phyloP scores from a whole-genome alignment of 768 basidiomycete species.

The Lentinula guzmanii region DNA sequence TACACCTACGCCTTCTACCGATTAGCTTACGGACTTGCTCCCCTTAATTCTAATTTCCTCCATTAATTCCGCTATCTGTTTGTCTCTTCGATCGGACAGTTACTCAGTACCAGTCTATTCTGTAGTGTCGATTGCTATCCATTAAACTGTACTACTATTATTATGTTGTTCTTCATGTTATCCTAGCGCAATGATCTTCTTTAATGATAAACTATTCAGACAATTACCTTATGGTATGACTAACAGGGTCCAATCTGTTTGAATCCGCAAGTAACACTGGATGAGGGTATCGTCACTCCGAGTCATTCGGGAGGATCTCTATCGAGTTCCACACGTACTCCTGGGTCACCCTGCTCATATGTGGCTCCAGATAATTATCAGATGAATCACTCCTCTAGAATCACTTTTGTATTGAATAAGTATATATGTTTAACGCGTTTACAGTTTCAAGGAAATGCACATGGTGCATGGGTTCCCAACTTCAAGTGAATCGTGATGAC shows the following conservation, averaged over 20 bases:
- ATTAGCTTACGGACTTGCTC: constrained; percentile 4
- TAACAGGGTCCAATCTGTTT: too few relatives aligned
- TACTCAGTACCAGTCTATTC: neutral
- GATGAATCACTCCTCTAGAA: neutral
- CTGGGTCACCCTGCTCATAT: neutral
- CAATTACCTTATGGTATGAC: too few relatives aligned
- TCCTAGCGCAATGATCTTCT: neutral
- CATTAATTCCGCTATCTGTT: neutral
- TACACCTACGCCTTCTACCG: neutral
- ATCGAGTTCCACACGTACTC: neutral
- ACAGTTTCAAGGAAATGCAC: neutral
- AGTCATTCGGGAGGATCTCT: neutral
- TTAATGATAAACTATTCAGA: neutral
- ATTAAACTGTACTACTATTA: neutral
- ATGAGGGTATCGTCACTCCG: neutral
- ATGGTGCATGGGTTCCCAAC: neutral
- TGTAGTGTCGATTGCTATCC: neutral
- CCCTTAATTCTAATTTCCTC: neutral
- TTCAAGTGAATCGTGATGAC: neutral
- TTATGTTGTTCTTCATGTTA: neutral
- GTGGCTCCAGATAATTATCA: neutral
- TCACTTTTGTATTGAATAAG: too few relatives aligned
- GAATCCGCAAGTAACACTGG: neutral
- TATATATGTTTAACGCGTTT: neutral
- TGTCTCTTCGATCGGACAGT: constrained; percentile 1